phyloP scores from a whole-genome alignment of 805 yeast species.

The Saturnispora serradocipensis region DNA sequence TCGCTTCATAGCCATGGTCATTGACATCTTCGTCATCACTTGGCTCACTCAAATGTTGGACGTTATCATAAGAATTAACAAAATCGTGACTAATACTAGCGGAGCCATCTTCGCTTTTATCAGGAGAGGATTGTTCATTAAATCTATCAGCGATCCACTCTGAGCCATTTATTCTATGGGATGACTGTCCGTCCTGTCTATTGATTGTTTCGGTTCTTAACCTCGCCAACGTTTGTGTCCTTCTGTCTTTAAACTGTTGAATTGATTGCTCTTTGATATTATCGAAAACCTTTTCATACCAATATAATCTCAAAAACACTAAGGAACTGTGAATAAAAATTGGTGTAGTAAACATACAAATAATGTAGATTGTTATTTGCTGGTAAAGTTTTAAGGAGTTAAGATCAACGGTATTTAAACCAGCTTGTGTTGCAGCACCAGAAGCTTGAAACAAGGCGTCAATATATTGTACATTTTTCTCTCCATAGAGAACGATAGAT shows the following conservation, averaged over 20 bases:
- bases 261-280: slow-evolving; percentile 73
- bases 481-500: slow-evolving; percentile 72
- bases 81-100: not conserved
- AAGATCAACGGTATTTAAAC: slow-evolving; percentile 70
- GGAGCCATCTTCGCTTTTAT: slow-evolving; percentile 3
- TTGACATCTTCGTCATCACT: slow-evolving; percentile 25
- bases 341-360: slow-evolving; percentile 69
- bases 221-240: slow-evolving; percentile 65
- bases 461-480: slow-evolving; percentile 54
- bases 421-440: slow-evolving; percentile 86
- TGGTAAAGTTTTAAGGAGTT: slow-evolving; percentile 64
- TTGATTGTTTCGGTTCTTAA: slow-evolving; percentile 25
- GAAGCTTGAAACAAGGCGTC: slow-evolving; percentile 72
- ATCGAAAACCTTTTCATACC: slow-evolving; percentile 85
- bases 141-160: slow-evolving; percentile 22
- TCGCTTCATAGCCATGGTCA: not conserved
- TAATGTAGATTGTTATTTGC: slow-evolving; percentile 60
- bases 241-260: slow-evolving; percentile 68
- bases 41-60: slow-evolving; percentile 34
- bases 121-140: slow-evolving; percentile 4
- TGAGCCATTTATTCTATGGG: slow-evolving; percentile 24
- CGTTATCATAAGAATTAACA: slow-evolving; percentile 1
- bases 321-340: slow-evolving; percentile 77
- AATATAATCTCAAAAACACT: slow-evolving; percentile 69
- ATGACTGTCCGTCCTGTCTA: slow-evolving; percentile 8